Evolutionary conservation across 768 basidiomycete genomes (phyloP).

Genomic region (Tremella yokohamensis): DNA sequence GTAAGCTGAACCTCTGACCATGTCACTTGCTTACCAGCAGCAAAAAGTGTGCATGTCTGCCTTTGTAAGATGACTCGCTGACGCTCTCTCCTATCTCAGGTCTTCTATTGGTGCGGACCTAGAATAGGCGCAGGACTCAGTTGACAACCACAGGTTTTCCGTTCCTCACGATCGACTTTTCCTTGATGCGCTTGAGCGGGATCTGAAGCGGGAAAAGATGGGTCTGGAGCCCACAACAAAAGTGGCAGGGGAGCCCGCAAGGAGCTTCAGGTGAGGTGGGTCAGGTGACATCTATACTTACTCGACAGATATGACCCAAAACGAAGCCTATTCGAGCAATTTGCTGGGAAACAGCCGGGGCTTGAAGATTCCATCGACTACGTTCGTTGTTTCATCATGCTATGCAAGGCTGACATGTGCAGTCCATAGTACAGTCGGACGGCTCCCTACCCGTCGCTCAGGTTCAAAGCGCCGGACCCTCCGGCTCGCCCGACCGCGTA

Average conservation of each 20-base stretch:
- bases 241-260: constrained; percentile 72
- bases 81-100: constrained; percentile 55
- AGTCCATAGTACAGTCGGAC: too few species aligned
- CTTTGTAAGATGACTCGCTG: background rate
- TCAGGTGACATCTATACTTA: background rate
- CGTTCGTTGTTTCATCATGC: constrained; percentile 6
- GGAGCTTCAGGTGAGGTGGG: constrained; percentile 62
- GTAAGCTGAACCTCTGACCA: constrained; percentile 45
- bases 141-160: constrained; percentile 68
- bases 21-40: constrained; percentile 9
- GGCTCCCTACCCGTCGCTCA: too few species aligned
- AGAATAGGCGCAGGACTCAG: background rate
- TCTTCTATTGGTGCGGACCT: constrained; percentile 78
- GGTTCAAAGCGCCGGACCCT: too few species aligned
- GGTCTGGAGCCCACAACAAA: constrained; percentile 79
- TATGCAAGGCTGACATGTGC: background rate
- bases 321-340: constrained; percentile 82
- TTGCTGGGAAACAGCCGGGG: constrained; percentile 54
- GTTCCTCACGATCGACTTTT: constrained; percentile 96
- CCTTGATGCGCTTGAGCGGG: constrained; percentile 91
- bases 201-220: constrained; percentile 92
- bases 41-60: constrained; percentile 33
- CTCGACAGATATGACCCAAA: constrained; percentile 67
- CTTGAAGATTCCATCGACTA: constrained; percentile 19
- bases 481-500: too few species aligned